A percentile compares a stretch with the other conserved stretches of the same genome.
Conservation (phyloP, 139 green algal genomes). For the Gonium pectorale region DNA sequence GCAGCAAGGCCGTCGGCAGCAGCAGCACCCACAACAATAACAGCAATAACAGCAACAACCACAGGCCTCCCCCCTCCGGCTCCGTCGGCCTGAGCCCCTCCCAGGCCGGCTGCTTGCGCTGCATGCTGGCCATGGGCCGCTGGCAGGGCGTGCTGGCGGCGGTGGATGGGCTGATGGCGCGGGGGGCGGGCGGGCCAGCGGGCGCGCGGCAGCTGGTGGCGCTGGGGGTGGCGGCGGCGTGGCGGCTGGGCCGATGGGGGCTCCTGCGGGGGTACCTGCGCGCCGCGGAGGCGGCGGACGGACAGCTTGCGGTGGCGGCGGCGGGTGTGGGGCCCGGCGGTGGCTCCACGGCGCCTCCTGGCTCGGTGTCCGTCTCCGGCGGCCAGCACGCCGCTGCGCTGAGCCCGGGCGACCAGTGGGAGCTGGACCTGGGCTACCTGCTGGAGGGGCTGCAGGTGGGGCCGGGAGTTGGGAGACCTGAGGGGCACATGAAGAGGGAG, state of each 20-base stretch:
- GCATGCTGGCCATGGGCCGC: slow-evolving; percentile 47
- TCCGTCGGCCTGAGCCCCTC: background rate
- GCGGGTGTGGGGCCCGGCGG: too few species aligned
- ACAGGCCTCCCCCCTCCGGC: background rate
- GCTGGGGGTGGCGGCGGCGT: slow-evolving; percentile 82
- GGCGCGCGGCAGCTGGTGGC: slow-evolving; percentile 68
- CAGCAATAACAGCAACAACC: too few species aligned
- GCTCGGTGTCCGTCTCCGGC: background rate
- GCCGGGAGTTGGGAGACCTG: background rate
- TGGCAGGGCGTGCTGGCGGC: slow-evolving; percentile 73
- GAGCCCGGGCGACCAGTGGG: slow-evolving; percentile 67
- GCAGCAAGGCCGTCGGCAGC: too few species aligned
- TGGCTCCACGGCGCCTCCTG: too few species aligned
- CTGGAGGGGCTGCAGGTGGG: slow-evolving; percentile 43
- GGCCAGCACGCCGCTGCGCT: slow-evolving; percentile 31
- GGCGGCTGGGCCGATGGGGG: slow-evolving; percentile 90
- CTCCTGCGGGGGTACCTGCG: slow-evolving; percentile 64
- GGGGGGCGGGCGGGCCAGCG: background rate
- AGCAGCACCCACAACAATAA: too few species aligned
- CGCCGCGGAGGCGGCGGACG: background rate
- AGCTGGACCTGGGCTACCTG: slow-evolving; percentile 56
- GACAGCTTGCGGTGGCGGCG: too few species aligned
- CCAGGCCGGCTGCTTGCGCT: slow-evolving; percentile 73
- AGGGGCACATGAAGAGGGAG: too few species aligned
- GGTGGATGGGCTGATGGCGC: slow-evolving; percentile 74